Evolutionary conservation across 2,329 filamentous ascomycete species (phyloP).

Genomic region (Penicillium sp.): DNA sequence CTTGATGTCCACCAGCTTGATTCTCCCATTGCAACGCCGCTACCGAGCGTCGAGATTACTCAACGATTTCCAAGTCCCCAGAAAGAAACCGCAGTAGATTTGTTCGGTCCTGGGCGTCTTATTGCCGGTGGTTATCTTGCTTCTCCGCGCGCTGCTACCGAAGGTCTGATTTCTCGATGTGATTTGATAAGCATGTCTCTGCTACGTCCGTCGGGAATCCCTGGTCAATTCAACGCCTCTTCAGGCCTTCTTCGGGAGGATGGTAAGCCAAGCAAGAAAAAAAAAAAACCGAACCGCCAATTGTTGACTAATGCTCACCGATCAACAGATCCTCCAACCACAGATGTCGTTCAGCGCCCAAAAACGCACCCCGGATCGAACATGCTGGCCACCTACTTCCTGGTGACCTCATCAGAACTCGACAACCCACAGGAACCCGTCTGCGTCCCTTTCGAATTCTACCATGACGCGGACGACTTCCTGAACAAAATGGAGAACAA

Average conservation of each 20-base stretch:
- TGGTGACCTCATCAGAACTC: constrained; percentile 2
- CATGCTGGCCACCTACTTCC: constrained; percentile 8
- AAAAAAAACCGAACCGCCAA: background rate
- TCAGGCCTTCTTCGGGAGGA: background rate
- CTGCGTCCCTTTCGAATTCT: constrained; percentile 7
- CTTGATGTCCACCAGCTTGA: background rate
- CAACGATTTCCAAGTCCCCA: background rate
- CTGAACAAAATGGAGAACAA: constrained; percentile 8
- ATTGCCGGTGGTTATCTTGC: background rate
- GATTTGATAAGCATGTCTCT: background rate
- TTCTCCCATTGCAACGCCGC: background rate
- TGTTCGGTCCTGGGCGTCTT: background rate
- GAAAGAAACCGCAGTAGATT: background rate
- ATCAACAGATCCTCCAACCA: background rate
- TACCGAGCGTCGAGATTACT: background rate
- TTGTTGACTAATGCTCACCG: background rate
- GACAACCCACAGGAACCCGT: background rate
- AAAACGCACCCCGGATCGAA: background rate
- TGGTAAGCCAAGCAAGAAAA: background rate
- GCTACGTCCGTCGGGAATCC: background rate
- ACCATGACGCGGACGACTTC: constrained; percentile 1
- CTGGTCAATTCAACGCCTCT: background rate
- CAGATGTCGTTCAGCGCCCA: background rate
- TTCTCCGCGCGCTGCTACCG: background rate
- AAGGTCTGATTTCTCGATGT: background rate